Evolutionary conservation across 2,329 filamentous ascomycete genomes (phyloP), one percentile per base, ranked within the genome.

Genomic region (Penicillium occitanis): DNA sequence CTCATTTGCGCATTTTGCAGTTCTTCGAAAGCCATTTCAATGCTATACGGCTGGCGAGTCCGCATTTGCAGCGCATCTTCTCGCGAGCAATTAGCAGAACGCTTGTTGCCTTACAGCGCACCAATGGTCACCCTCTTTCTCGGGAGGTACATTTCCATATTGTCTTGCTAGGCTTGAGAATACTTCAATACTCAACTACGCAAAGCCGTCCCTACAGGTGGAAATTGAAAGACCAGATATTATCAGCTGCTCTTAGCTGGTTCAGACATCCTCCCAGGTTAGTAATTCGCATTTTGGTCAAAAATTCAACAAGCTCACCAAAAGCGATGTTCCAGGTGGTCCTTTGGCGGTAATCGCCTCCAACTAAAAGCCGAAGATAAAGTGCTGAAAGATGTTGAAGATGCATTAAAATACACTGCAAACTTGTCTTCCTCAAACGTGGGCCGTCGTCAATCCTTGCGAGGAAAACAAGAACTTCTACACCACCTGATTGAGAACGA

Each of bases 1-100:
- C 95, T 3, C 95, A 99, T 76, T 88, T 91, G 63, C 88, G 91
- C 28, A 80, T 98, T 30, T 80, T 97, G 40, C 92, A 96, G 69
- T 97, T 98, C 76, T 87, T 99, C 68, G 89, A 87, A 67, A 99
- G 95, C 73, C 94, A 98, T 76, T 99, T 96, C 81, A 97, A 93
- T 75, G 93, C 96, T 1, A 93, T 91, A 13, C 87, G 93, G n/a
- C 83, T 97, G 30, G 90, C 92, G 30, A 97, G 90, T 71, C 85
- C 88, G 1, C 90, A 97, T 74, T 90, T 90, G 0, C 92, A 97
- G 71, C 87, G 87, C 67, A 85, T 93, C 3, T 97, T 97, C 77
- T 82, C 90, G 67, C 90, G 94, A 40, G 83, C 98, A 69, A 86
- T 98, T 66, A 87, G 90, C 69, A 82, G 90, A 35, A 97, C 94